These are phyloP conservation scores for Ordospora pajunii DNA, from an alignment of 371 early-diverging fungal genomes.

Conservation along the genomic window DNA sequence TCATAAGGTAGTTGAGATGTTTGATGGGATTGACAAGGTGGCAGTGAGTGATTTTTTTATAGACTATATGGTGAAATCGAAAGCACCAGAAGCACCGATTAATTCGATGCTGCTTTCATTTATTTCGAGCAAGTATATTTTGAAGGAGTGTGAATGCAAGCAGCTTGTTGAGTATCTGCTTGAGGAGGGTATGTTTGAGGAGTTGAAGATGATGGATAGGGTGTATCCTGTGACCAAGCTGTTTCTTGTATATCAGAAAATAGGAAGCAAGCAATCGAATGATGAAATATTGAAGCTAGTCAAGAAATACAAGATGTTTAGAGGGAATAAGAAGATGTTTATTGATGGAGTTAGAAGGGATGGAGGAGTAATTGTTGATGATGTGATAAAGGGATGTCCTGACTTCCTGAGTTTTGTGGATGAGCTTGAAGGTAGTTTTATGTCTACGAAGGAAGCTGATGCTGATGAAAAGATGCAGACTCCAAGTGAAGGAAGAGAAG, in stretches of 20 bases:
- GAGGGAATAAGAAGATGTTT: not conserved
- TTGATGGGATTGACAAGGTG: constrained; percentile 14
- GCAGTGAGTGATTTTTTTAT: constrained; percentile 16
- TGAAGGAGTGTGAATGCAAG: constrained; percentile 15
- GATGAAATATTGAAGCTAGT: constrained; percentile 25
- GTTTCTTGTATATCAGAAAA: constrained; percentile 22
- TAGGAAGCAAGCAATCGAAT: not conserved
- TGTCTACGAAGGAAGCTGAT: not conserved
- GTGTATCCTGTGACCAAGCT: constrained; percentile 49
- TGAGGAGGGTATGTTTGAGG: not conserved
- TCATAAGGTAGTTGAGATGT: not conserved
- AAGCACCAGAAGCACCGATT: constrained; percentile 23
- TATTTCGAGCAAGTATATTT: constrained; percentile 39
- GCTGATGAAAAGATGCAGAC: not conserved
- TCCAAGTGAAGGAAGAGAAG: not conserved
- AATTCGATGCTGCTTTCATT: constrained; percentile 29
- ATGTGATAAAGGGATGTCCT: constrained; percentile 16
- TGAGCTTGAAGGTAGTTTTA: constrained; percentile 9
- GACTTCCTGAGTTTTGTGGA: constrained; percentile 30
- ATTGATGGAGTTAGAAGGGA: constrained; percentile 3
- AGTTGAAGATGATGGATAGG: constrained; percentile 35
- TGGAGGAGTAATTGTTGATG: not conserved
- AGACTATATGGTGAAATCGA: not conserved
- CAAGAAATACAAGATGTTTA: constrained; percentile 27
- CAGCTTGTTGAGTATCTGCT: constrained; percentile 28